These are phyloP conservation scores for Cairneyella variabilis DNA, from an alignment of 495 filamentous ascomycete species.

Conservation along the genomic window DNA sequence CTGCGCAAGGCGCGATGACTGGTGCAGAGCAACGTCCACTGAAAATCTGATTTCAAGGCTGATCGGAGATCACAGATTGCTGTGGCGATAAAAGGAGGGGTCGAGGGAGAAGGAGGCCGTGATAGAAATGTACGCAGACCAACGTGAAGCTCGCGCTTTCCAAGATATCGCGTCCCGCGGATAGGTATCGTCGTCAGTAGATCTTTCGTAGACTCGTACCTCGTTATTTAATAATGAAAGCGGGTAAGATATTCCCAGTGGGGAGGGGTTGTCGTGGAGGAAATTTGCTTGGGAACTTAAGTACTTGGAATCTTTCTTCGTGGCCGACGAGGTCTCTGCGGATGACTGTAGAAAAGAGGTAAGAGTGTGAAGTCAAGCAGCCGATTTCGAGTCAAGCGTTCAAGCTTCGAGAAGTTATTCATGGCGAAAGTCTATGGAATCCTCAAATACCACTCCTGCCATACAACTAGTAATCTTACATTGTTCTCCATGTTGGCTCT, in stretches of 20 bases:
- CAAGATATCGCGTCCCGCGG: neutral
- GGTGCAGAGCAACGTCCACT: neutral
- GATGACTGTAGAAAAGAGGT: too few species aligned
- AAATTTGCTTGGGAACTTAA: too few species aligned
- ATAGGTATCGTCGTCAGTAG: slow-evolving; percentile 5
- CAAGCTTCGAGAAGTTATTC: too few species aligned
- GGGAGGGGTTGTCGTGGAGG: neutral
- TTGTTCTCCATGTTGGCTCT: too few species aligned
- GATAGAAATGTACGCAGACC: neutral
- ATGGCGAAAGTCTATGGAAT: too few species aligned
- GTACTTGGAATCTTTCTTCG: too few species aligned
- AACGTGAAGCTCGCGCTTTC: neutral
- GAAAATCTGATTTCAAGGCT: neutral
- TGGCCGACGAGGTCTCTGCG: neutral
- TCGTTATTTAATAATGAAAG: too few species aligned
- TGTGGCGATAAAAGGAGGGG: neutral
- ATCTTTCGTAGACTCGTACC: neutral
- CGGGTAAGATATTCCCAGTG: too few species aligned
- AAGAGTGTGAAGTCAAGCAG: too few species aligned
- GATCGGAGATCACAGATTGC: neutral
- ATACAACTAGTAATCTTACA: too few species aligned
- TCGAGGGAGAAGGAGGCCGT: neutral
- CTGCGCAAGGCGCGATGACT: slow-evolving; percentile 1
- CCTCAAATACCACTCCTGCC: too few species aligned
- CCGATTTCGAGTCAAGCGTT: too few species aligned